Base-by-base conservation (phyloP, 192 early-diverging fungal genomes). In the Mortierella hygrophila region DNA sequence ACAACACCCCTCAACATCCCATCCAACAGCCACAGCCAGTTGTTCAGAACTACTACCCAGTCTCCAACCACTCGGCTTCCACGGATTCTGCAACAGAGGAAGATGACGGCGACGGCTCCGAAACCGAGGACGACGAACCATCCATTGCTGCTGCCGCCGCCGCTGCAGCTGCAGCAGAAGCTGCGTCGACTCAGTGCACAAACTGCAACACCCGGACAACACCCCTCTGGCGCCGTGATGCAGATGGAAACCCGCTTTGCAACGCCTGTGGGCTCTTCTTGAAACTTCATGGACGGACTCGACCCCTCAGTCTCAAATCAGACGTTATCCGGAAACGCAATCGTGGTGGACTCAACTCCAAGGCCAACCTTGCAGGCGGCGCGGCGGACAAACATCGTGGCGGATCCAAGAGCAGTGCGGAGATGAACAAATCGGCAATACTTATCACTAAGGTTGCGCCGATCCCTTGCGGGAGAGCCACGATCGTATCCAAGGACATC, bases 231-330 rank as follows among this genome's bases (percentile, higher is more conserved):
- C 91, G 98, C 6, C 88, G 97, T 13, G 93, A 96, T 83, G 90
- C 93, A 18, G 88, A 92, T 37, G 98, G 97, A 29, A 93, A 94
- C 68, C 91, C 96, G 16, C 92, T 99, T 11, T 99, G 98, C 85
- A 99, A 99, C 74, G 97, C 97, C 0, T 99, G 98, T 87, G 98
- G 97, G 6, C 89, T 99, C 65, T 99, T 95, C 89, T 92, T 92
- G 76, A 99, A 98, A 89, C 92, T 99, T 21, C 98, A 99, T 82
- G 95, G 94, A 21, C 92, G 93, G 21, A 88, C 90, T 3, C 88
- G 98, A 52, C 98, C 98, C 5, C 89, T 95, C 65, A 92, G 92
- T 60, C 91, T 99, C 82, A 96, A 95, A 82, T 94, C 94, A 0
- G 94, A 96, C 77, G 94, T 96, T 6, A 96, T 99, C 73, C 91